Conservation (phyloP, 2,329 filamentous ascomycete species). For the Penicillium hordei region DNA sequence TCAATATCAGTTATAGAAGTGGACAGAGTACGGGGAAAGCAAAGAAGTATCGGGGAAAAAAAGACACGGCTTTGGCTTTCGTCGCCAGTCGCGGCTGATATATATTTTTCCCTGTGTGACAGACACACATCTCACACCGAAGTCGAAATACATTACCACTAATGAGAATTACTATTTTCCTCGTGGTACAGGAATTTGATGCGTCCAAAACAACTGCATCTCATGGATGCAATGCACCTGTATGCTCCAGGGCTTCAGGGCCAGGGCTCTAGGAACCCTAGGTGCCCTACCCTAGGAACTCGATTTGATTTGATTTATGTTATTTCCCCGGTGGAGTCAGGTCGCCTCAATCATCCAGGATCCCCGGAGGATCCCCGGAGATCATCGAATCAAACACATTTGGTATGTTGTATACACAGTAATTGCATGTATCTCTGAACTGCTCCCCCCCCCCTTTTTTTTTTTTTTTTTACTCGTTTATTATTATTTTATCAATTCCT, state of each 20-base stretch:
- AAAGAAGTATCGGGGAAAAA: not conserved
- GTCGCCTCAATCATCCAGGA: constrained; percentile 15
- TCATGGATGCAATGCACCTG: constrained; percentile 12
- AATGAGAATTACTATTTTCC: constrained; percentile 9
- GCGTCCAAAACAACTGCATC: constrained; percentile 11
- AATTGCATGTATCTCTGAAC: constrained; percentile 18
- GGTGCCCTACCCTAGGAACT: no score
- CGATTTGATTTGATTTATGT: not conserved
- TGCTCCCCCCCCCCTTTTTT: constrained; percentile 1
- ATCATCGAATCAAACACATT: constrained; percentile 12
- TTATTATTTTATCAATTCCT: not conserved
- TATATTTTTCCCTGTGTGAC: constrained; percentile 11
- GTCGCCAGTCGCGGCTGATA: constrained; percentile 28
- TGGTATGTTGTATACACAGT: not conserved
- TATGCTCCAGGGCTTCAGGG: constrained; percentile 3
- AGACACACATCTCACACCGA: constrained; percentile 11
- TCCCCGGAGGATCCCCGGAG: constrained; percentile 17
- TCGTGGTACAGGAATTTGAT: constrained; percentile 14
- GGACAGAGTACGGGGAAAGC: not conserved
- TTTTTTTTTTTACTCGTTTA: not conserved
- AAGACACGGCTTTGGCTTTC: no score
- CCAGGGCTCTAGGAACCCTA: no score
- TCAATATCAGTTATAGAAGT: not conserved
- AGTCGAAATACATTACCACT: constrained; percentile 12
- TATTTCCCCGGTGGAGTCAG: constrained; percentile 10